Evolutionary conservation across 2,329 filamentous ascomycete genomes (phyloP), one percentile per base, ranked within the genome.

Genomic region (Lachnellula willkommii): DNA sequence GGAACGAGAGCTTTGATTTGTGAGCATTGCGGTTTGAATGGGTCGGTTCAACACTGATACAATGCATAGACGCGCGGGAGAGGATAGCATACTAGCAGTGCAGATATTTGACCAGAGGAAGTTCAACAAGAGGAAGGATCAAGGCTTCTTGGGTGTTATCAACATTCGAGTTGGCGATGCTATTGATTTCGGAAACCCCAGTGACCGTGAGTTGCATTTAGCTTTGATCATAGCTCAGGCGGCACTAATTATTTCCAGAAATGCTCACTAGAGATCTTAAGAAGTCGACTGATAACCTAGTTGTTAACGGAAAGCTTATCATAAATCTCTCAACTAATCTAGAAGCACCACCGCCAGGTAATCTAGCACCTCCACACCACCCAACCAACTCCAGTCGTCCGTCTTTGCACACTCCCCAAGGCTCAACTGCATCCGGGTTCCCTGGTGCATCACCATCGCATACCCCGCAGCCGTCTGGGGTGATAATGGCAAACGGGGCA

Each of bases 81-180:
- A 99, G 72, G 93, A 96, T 69, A 95, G 92, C 72, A 96, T 99
- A 69, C 80, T 99, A 48, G 94, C 94, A 7, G 92, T 99, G 47
- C 94, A 99, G 71, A 96, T 99, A 54, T 99, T 99, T 71, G 94
- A 99, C 74, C 94, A 99, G 75, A 96, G 96, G 79, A 99, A 99
- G 77, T 99, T 99, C 78, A 99, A 99, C 9, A 32, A 32, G 81
- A 99, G 99, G 84, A 99, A 97, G 90, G 94, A 99, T 67, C 94
- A 99, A 72, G 94, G 94, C 8, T 99, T 99, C 70, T 80, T 99
- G 6, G 94, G 94, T 56, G 94, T 99, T 53, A 96, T 99, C 69
- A 99, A 99, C 72, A 88, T 99, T 66, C 87, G 92, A 57, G 88
- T 99, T 64, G 94, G 94, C 66, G 92, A 95, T 79, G 88, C 94